Conservation (phyloP, 805 yeast genomes). For the Schizosaccharomyces lindneri region DNA sequence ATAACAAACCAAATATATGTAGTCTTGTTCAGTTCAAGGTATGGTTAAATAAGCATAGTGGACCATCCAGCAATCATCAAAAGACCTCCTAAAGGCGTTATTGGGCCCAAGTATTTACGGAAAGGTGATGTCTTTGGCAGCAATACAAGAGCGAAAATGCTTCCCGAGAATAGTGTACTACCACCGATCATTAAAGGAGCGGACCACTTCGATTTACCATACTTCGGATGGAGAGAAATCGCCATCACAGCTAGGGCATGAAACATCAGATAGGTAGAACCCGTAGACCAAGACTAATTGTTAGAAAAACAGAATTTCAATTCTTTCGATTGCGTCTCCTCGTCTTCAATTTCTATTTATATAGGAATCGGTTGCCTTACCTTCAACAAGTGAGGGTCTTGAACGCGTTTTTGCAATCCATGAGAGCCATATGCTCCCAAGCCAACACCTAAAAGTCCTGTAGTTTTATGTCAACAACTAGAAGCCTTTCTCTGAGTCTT, state of each 20-base stretch:
- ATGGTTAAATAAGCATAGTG: not conserved
- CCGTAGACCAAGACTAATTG: not conserved
- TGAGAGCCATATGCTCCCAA: constrained; percentile 1
- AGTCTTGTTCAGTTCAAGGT: no score
- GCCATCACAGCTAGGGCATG: constrained; percentile 1
- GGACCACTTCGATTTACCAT: not conserved
- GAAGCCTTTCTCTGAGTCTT: not conserved
- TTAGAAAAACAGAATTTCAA: not conserved
- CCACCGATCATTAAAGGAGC: not conserved
- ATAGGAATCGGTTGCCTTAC: not conserved
- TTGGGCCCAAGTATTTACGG: not conserved
- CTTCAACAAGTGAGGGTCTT: constrained; percentile 2
- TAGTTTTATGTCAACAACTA: not conserved
- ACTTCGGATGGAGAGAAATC: constrained; percentile 1
- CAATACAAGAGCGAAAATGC: not conserved
- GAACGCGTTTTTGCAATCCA: constrained; percentile 1
- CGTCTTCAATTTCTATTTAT: no score
- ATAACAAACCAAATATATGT: no score
- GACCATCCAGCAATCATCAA: constrained; percentile 1
- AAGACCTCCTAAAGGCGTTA: constrained; percentile 2
- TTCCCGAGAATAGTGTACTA: constrained; percentile 1
- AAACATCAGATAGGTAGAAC: not conserved
- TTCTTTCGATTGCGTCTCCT: not conserved
- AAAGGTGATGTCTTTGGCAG: not conserved
- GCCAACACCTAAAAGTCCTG: constrained; percentile 1